Percentiles rank a stretch among this genome's conserved stretches.
phyloP scores from a whole-genome alignment of 1,139 yeast species.

The Saccharomyces hybrid region DNA sequence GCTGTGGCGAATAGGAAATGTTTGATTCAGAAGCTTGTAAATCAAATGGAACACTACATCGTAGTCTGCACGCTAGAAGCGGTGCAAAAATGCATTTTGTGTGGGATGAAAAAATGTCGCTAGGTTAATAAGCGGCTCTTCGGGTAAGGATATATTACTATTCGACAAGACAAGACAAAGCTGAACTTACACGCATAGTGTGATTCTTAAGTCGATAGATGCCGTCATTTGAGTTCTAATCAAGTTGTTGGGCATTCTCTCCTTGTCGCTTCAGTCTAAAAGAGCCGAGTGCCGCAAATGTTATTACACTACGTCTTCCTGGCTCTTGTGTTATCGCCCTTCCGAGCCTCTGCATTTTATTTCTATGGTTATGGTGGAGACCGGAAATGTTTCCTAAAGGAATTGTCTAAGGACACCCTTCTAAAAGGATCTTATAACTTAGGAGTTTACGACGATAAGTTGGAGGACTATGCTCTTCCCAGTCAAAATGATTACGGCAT shows the following conservation, averaged over 20 bases:
- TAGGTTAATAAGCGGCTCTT: background rate
- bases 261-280: background rate
- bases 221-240: background rate
- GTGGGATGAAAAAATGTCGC: background rate
- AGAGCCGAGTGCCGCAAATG: slow-evolving; percentile 1
- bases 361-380: slow-evolving; percentile 54
- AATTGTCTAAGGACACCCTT: slow-evolving; percentile 50
- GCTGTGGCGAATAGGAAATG: no score
- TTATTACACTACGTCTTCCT: slow-evolving; percentile 9
- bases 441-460: slow-evolving; percentile 45
- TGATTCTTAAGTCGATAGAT: background rate
- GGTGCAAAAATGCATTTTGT: background rate
- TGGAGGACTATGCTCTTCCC: slow-evolving; percentile 35
- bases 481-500: slow-evolving; percentile 41
- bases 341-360: slow-evolving; percentile 32
- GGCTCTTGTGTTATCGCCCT: slow-evolving; percentile 17
- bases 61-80: background rate
- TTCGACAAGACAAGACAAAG: background rate
- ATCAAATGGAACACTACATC: background rate
- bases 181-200: no score
- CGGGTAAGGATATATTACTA: background rate
- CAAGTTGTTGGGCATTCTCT: background rate
- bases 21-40: no score
- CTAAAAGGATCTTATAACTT: slow-evolving; percentile 55
- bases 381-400: slow-evolving; percentile 60